Evolutionary conservation across 306 rosid genomes (phyloP).

Genomic region (Sesbania bispinosa): DNA sequence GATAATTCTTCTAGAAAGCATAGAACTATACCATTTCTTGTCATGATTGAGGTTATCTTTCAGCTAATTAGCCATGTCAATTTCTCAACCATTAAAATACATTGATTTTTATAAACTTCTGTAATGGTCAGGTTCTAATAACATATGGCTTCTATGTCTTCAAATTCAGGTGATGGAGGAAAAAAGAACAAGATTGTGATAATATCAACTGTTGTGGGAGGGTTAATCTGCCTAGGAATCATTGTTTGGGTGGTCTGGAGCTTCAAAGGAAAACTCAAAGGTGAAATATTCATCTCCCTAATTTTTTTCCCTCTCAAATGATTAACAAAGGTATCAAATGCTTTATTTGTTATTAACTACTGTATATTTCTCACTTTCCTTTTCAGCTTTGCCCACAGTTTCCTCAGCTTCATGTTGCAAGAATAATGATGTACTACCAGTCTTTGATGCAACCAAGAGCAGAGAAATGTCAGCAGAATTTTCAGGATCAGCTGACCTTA

Average conservation of each 20-base stretch:
- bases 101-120: constrained; percentile 8
- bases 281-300: constrained; percentile 33
- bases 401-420: constrained; percentile 44
- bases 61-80: not conserved
- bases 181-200: constrained; percentile 36
- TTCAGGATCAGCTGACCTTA: constrained; percentile 58
- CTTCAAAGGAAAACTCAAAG: constrained; percentile 50
- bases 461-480: constrained; percentile 56
- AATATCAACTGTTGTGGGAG: constrained; percentile 34
- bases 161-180: constrained; percentile 32
- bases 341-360: not conserved
- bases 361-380: not conserved
- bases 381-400: constrained; percentile 38
- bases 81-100: not conserved
- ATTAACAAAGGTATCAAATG: not conserved
- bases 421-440: constrained; percentile 28
- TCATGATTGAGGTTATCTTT: not conserved
- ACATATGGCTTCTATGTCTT: constrained; percentile 19
- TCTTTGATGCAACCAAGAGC: constrained; percentile 38
- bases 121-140: constrained; percentile 4
- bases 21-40: not conserved
- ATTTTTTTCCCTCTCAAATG: not conserved
- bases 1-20: not conserved
- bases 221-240: constrained; percentile 42
- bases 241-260: constrained; percentile 42